Conservation (phyloP, 208 protist species). For the Polymyxa betae region DNA sequence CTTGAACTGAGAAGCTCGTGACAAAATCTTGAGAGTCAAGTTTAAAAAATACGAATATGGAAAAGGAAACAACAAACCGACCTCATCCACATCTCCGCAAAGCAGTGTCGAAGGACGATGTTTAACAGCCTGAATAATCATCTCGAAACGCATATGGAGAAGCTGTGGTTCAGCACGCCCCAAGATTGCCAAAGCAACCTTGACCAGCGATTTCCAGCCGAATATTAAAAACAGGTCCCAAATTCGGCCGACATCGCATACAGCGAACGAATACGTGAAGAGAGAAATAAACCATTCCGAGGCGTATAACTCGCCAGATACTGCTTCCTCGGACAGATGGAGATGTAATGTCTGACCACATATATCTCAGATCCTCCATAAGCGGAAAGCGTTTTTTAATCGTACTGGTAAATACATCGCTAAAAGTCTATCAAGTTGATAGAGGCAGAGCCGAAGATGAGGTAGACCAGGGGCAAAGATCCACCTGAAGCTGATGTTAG, state of each 20-base stretch:
- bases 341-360: not conserved
- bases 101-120: not conserved
- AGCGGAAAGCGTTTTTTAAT: too few relatives aligned
- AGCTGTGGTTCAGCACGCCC: not conserved
- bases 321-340: not conserved
- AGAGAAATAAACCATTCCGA: constrained; percentile 51
- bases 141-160: not conserved
- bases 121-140: constrained; percentile 15
- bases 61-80: not conserved
- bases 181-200: not conserved
- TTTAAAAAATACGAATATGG: not conserved
- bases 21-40: not conserved
- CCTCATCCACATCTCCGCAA: not conserved
- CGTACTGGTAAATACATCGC: constrained; percentile 47
- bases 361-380: too few relatives aligned
- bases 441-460: constrained; percentile 29
- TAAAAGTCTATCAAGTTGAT: not conserved
- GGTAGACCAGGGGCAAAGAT: constrained; percentile 25
- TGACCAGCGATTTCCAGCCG: not conserved
- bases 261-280: not conserved
- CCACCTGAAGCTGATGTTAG: not conserved
- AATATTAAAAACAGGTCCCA: constrained; percentile 27
- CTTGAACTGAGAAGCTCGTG: not conserved
- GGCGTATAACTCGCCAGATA: not conserved
- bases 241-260: constrained; percentile 3